These are phyloP conservation scores for Cutaneotrichosporon sp. DNA, from an alignment of 1,284 basidiomycete species.

Conservation along the genomic window DNA sequence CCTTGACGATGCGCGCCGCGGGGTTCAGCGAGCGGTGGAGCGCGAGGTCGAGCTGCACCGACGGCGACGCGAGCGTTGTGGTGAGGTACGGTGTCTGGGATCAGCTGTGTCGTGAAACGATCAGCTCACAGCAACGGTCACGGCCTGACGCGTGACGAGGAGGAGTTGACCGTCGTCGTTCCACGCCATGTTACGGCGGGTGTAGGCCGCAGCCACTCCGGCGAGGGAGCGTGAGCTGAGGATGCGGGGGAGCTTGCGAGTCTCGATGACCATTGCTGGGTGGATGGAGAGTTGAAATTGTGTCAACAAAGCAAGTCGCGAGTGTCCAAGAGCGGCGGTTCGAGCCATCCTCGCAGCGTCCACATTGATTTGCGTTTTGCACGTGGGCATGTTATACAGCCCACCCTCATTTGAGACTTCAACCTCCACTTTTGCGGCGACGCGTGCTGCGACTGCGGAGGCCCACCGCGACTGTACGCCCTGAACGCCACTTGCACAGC, in stretches of 20 bases:
- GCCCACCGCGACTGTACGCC: too few species aligned
- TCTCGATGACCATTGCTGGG: slow-evolving; percentile 1
- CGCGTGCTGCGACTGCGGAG: too few species aligned
- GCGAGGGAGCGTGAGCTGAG: slow-evolving; percentile 11
- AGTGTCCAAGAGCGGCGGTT: neutral
- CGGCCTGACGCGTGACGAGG: slow-evolving; percentile 31
- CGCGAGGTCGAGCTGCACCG: slow-evolving; percentile 28
- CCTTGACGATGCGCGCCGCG: slow-evolving; percentile 2
- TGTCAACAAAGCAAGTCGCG: neutral
- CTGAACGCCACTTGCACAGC: too few species aligned
- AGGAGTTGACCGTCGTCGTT: slow-evolving; percentile 48
- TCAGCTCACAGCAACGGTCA: slow-evolving; percentile 30
- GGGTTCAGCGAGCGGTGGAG: slow-evolving; percentile 16
- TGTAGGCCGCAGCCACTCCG: slow-evolving; percentile 5
- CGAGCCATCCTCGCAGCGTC: neutral
- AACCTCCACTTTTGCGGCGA: neutral
- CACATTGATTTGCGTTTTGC: neutral
- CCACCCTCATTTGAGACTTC: neutral
- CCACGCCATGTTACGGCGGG: slow-evolving; percentile 31
- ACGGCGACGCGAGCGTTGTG: slow-evolving; percentile 32
- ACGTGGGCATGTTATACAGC: neutral
- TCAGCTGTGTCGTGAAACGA: neutral
- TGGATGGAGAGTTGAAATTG: neutral
- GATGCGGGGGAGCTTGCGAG: slow-evolving; percentile 12
- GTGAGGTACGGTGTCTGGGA: slow-evolving; percentile 41